Percentiles rank a stretch among this genome's conserved stretches.
Conservation (phyloP, 305 asterid species). For the Vinca major region DNA sequence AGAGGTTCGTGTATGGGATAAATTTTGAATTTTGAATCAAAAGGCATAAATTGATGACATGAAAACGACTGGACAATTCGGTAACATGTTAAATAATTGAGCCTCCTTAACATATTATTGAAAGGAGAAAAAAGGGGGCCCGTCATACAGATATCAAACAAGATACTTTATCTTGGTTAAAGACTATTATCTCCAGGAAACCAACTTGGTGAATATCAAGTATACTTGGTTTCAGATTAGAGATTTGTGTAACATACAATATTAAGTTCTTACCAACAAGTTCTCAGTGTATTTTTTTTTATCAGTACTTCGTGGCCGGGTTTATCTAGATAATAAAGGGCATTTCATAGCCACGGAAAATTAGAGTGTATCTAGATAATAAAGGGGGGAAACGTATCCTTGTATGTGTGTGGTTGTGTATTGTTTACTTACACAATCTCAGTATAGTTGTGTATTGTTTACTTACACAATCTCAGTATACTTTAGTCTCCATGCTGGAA, state of each 20-base stretch:
- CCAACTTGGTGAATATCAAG: neutral
- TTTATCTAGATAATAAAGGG: too few species aligned
- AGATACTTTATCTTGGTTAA: neutral
- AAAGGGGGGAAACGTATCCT: neutral
- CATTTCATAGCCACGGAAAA: neutral
- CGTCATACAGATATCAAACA: neutral
- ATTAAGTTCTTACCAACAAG: neutral
- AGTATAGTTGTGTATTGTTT: neutral
- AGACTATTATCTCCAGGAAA: neutral
- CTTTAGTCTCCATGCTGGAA: conserved; percentile 96
- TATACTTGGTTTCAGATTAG: neutral
- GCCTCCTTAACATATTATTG: too few species aligned
- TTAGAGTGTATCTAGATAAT: neutral
- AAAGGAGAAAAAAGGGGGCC: too few species aligned
- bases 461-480: conserved; percentile 94
- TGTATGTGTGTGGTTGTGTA: neutral
- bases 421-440: conserved; percentile 55
- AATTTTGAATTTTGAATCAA: too few species aligned
- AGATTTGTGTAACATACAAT: neutral
- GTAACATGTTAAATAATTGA: neutral
- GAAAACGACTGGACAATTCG: too few species aligned
- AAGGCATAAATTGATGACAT: too few species aligned
- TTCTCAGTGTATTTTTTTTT: neutral
- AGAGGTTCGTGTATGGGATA: neutral
- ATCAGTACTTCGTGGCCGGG: too few species aligned